Percentiles rank a stretch among this genome's conserved stretches.
These are phyloP conservation scores for Backusella luteola DNA, from an alignment of 192 early-diverging fungal genomes.

Conservation along the genomic window DNA sequence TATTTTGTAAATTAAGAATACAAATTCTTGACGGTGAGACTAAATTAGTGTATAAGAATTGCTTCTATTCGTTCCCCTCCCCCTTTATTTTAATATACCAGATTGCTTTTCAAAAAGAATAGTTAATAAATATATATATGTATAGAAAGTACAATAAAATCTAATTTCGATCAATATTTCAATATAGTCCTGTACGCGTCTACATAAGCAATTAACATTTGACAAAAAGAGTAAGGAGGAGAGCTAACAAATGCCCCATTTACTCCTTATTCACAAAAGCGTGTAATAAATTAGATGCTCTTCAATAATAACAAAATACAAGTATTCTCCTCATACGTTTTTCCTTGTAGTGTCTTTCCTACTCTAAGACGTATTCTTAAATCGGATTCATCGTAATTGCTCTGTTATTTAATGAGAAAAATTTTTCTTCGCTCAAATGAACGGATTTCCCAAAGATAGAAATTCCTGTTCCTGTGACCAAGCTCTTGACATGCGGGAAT, in stretches of 20 bases:
- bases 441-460: neutral
- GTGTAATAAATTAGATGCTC: neutral
- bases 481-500: neutral
- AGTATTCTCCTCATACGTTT: neutral
- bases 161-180: too few species aligned
- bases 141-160: too few species aligned
- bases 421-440: neutral
- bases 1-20: neutral
- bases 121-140: too few species aligned
- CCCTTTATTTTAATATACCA: neutral
- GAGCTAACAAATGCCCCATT: neutral
- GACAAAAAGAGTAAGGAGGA: neutral
- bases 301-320: neutral
- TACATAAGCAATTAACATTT: neutral
- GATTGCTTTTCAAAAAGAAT: neutral
- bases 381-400: neutral
- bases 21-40: neutral
- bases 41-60: neutral
- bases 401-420: neutral
- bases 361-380: neutral
- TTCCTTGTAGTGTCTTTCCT: neutral
- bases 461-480: neutral
- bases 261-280: neutral
- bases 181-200: neutral
- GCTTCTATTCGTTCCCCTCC: neutral